These are phyloP conservation scores for Canavalia gladiata DNA, from an alignment of 306 rosid genomes.

Conservation along the genomic window DNA sequence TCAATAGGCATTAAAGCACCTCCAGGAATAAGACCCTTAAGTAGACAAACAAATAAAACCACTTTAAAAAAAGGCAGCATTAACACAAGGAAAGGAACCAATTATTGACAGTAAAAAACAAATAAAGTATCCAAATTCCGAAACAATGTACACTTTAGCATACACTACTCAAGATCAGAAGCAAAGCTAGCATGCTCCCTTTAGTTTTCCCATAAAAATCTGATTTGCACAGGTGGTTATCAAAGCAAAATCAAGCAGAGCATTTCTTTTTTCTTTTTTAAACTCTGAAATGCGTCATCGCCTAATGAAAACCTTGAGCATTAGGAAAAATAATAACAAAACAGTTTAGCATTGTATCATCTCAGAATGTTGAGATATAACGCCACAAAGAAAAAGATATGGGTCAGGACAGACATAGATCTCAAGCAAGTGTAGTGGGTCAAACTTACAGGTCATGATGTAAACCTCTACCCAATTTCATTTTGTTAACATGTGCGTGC, in stretches of 20 bases:
- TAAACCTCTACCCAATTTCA: slow-evolving; percentile 10
- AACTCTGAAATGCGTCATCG: slow-evolving; percentile 7
- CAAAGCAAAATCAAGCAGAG: slow-evolving; percentile 32
- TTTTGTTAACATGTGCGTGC: not conserved
- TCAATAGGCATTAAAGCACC: slow-evolving; percentile 93
- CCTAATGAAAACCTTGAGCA: slow-evolving; percentile 16
- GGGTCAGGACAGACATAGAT: slow-evolving; percentile 13
- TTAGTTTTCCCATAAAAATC: slow-evolving; percentile 37
- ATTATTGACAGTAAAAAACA: not conserved
- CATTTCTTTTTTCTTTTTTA: not conserved
- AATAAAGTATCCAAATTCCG: slow-evolving; percentile 26
- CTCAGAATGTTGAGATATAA: slow-evolving; percentile 32
- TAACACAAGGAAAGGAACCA: not conserved
- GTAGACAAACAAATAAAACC: slow-evolving; percentile 45
- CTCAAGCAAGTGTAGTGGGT: slow-evolving; percentile 3
- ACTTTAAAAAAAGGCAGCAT: slow-evolving; percentile 7
- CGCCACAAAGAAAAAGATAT: slow-evolving; percentile 19
- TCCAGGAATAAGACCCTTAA: slow-evolving; percentile 95
- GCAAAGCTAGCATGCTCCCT: slow-evolving; percentile 7
- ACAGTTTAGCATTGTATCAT: slow-evolving; percentile 11
- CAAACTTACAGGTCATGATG: slow-evolving; percentile 21
- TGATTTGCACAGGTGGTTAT: slow-evolving; percentile 1
- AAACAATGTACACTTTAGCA: slow-evolving; percentile 25
- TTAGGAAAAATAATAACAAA: slow-evolving; percentile 16
- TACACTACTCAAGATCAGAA: slow-evolving; percentile 13